phyloP scores from a whole-genome alignment of 495 filamentous ascomycete species.

The Massariosphaeria phaeospora region DNA sequence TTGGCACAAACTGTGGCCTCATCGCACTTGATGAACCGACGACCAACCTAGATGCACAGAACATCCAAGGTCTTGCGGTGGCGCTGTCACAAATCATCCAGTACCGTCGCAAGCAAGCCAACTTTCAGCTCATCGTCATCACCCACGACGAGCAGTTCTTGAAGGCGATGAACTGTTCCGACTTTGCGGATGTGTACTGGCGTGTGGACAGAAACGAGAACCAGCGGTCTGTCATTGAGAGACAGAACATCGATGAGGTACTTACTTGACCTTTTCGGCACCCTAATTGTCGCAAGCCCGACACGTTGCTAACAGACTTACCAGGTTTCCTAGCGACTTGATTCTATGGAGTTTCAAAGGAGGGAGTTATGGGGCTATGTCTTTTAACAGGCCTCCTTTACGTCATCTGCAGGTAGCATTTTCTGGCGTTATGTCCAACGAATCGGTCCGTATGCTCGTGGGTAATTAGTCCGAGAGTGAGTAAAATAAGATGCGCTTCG shows the following conservation, averaged over 20 bases:
- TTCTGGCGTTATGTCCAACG: too few species aligned
- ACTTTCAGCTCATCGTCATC: conserved; percentile 97
- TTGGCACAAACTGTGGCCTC: conserved; percentile 90
- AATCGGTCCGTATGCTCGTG: too few species aligned
- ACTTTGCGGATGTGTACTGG: conserved; percentile 89
- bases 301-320: too few species aligned
- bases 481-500: too few species aligned
- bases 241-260: conserved; percentile 53
- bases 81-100: conserved; percentile 85
- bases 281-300: too few species aligned
- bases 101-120: conserved; percentile 73
- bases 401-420: too few species aligned
- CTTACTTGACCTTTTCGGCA: background rate
- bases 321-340: too few species aligned
- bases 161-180: conserved; percentile 84
- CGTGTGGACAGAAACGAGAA: conserved; percentile 74
- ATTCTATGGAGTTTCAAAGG: too few species aligned
- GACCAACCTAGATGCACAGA: conserved; percentile 92
- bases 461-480: too few species aligned
- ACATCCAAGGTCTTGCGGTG: conserved; percentile 81
- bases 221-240: conserved; percentile 81
- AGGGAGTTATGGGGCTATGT: too few species aligned
- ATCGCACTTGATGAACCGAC: conserved; percentile 98
- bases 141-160: conserved; percentile 99
- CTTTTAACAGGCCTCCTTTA: too few species aligned